A percentile compares a stretch with the other conserved stretches of the same genome.
These are phyloP conservation scores for Phlyctochytrium arcticum DNA, from an alignment of 192 early-diverging fungal species.

Conservation along the genomic window DNA sequence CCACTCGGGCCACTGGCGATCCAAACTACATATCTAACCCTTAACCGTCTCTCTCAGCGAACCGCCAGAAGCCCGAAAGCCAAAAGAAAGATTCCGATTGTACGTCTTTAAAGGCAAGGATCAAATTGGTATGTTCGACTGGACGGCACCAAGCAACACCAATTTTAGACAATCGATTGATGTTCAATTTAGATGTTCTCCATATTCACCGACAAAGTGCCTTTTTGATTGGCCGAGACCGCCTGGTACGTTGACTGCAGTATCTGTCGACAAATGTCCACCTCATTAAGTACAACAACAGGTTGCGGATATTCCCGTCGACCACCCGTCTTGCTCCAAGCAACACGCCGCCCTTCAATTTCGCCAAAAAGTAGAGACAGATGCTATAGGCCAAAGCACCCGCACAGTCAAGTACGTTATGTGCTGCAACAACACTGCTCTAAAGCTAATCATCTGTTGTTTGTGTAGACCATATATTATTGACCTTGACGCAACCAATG, in stretches of 20 bases:
- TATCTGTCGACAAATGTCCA: neutral
- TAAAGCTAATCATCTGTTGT: neutral
- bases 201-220: conserved; percentile 83
- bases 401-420: conserved; percentile 61
- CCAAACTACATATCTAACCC: too few species aligned
- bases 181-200: conserved; percentile 61
- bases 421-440: neutral
- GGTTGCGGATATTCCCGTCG: conserved; percentile 87
- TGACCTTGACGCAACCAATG: conserved; percentile 89
- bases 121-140: conserved; percentile 59
- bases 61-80: conserved; percentile 82
- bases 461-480: conserved; percentile 79
- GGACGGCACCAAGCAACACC: neutral
- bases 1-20: too few species aligned
- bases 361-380: conserved; percentile 57
- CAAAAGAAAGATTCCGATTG: conserved; percentile 70
- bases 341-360: conserved; percentile 94
- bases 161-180: neutral
- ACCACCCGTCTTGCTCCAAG: conserved; percentile 92
- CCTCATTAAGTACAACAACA: neutral
- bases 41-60: conserved; percentile 51
- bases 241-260: conserved; percentile 48
- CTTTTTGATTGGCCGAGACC: conserved; percentile 83
- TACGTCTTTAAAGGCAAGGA: conserved; percentile 94
- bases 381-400: conserved; percentile 41